Percentiles rank a stretch among this genome's conserved stretches.
phyloP scores from a whole-genome alignment of 2,329 filamentous ascomycete genomes.

The Pseudodiploospora longispora region DNA sequence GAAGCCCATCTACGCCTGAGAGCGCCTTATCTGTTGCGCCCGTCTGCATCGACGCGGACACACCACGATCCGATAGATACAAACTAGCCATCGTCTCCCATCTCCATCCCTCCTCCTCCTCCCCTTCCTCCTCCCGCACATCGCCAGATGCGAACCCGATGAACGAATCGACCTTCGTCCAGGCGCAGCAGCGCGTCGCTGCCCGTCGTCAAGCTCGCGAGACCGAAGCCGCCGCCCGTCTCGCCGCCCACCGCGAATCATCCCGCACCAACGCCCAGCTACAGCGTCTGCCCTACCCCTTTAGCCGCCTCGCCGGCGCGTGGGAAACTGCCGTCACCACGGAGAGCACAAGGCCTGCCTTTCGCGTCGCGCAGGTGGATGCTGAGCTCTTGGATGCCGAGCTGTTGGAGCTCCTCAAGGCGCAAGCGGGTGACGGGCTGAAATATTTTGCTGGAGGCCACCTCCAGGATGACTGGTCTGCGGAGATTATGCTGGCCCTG shows the following conservation, averaged over 20 bases:
- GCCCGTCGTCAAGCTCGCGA: conserved; percentile 73
- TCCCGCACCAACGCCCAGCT: conserved; percentile 47
- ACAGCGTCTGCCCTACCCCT: conserved; percentile 52
- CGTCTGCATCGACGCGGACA: too few species aligned
- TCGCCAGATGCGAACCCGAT: conserved; percentile 27
- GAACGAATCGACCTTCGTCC: conserved; percentile 64
- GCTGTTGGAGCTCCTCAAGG: conserved; percentile 73
- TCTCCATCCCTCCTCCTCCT: conserved; percentile 3
- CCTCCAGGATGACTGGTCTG: conserved; percentile 75
- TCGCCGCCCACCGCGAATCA: conserved; percentile 41
- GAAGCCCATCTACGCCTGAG: too few species aligned
- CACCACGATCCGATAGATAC: neutral
- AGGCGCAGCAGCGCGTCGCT: conserved; percentile 79
- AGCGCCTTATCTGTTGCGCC: too few species aligned
- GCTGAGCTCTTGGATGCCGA: conserved; percentile 93
- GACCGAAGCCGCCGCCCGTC: conserved; percentile 50
- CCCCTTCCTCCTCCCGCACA: conserved; percentile 5
- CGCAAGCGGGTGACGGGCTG: conserved; percentile 78
- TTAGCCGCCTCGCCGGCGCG: conserved; percentile 49
- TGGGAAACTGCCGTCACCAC: conserved; percentile 69
- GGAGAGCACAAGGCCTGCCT: conserved; percentile 74
- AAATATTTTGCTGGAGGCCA: conserved; percentile 74
- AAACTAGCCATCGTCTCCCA: neutral
- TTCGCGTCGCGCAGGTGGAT: conserved; percentile 92
- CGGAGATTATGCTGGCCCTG: conserved; percentile 74